Evolutionary conservation across 1,284 basidiomycete genomes (phyloP).

Genomic region (Schizopora paradoxa): DNA sequence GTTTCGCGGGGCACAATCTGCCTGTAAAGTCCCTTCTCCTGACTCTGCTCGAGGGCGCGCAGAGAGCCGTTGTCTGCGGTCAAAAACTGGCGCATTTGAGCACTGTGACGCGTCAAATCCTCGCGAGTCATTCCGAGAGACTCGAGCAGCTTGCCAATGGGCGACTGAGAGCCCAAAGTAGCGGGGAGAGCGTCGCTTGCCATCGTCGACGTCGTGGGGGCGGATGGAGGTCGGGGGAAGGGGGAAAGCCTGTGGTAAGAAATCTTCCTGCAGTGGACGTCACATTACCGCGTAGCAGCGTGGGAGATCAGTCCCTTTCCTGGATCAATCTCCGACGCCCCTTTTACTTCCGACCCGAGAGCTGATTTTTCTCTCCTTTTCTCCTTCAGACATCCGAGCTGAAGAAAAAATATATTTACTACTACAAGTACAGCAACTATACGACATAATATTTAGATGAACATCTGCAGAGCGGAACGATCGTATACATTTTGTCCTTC

Average conservation of each 20-base stretch:
- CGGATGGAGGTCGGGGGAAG: slow-evolving; percentile 3
- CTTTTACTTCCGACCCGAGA: background rate
- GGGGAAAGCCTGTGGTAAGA: background rate
- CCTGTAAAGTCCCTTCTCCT: background rate
- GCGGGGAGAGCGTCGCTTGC: background rate
- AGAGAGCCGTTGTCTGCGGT: slow-evolving; percentile 38
- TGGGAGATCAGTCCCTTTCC: slow-evolving; percentile 2
- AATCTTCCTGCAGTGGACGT: slow-evolving; percentile 2
- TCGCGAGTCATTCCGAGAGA: slow-evolving; percentile 66
- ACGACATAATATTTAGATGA: slow-evolving; percentile 44
- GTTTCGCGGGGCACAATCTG: background rate
- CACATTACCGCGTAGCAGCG: slow-evolving; percentile 13
- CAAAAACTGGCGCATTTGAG: slow-evolving; percentile 71
- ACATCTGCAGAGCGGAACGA: slow-evolving; percentile 78
- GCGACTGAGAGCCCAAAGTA: slow-evolving; percentile 27
- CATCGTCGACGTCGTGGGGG: slow-evolving; percentile 1
- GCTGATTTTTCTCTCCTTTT: slow-evolving; percentile 4
- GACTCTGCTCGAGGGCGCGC: background rate
- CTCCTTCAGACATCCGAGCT: background rate
- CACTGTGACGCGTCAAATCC: slow-evolving; percentile 58
- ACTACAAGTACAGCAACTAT: slow-evolving; percentile 16
- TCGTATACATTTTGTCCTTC: slow-evolving; percentile 88
- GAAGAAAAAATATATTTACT: slow-evolving; percentile 4
- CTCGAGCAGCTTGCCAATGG: slow-evolving; percentile 60
- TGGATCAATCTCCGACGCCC: background rate